These are phyloP conservation scores for Thielaviopsis ethacetica DNA, from an alignment of 2,329 filamentous ascomycete genomes.

Conservation along the genomic window DNA sequence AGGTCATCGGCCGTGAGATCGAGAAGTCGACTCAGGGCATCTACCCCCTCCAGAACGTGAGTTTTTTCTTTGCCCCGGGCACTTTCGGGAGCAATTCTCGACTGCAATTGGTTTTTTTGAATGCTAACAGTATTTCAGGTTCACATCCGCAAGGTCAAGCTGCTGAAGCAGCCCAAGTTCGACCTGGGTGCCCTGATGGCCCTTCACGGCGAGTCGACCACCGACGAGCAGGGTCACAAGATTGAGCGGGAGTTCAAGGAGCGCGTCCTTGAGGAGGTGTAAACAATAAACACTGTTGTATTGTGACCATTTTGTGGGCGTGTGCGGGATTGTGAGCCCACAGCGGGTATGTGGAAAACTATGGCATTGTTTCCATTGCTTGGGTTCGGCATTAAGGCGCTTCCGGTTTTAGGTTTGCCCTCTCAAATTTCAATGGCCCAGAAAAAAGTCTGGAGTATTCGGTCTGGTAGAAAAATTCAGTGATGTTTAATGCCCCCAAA, in stretches of 20 bases:
- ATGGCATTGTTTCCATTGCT: slow-evolving; percentile 9
- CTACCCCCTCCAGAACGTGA: slow-evolving; percentile 97
- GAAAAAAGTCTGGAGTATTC: slow-evolving; percentile 13
- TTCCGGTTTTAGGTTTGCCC: slow-evolving; percentile 1
- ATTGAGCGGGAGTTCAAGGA: slow-evolving; percentile 99
- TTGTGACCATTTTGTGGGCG: slow-evolving; percentile 12
- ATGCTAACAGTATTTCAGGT: slow-evolving; percentile 40
- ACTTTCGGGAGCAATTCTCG: background rate
- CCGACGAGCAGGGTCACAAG: slow-evolving; percentile 96
- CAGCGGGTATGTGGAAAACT: slow-evolving; percentile 11
- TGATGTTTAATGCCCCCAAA: slow-evolving; percentile 13
- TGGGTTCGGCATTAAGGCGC: slow-evolving; percentile 10
- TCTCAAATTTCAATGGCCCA: slow-evolving; percentile 11
- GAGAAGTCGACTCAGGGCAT: slow-evolving; percentile 99
- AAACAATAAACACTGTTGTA: slow-evolving; percentile 27
- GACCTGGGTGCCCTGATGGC: slow-evolving; percentile 91
- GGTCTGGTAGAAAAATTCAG: slow-evolving; percentile 13
- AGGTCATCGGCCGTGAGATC: slow-evolving; percentile 98
- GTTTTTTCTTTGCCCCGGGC: slow-evolving; percentile 19
- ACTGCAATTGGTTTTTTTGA: background rate
- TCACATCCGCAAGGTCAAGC: slow-evolving; percentile 99
- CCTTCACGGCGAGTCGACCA: slow-evolving; percentile 92
- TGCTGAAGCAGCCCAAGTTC: slow-evolving; percentile 97
- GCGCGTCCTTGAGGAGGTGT: slow-evolving; percentile 84
- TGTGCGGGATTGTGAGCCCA: slow-evolving; percentile 10